phyloP scores from a whole-genome alignment of 352 stramenopile genomes.

The Pythium aristosporum region DNA sequence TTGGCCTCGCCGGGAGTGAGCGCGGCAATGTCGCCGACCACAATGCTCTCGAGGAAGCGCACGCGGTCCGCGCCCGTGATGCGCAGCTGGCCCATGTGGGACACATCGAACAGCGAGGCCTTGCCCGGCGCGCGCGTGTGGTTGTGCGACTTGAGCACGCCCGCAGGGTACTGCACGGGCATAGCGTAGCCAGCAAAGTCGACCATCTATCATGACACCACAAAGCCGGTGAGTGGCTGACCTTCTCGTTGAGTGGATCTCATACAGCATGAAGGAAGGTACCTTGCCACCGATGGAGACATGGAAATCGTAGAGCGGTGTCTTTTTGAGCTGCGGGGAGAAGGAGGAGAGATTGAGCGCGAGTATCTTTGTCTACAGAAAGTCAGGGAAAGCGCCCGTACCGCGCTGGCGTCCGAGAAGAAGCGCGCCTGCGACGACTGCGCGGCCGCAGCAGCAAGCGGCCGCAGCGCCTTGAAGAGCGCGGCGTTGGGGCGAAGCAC shows the following conservation, averaged over 20 bases:
- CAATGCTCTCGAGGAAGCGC: slow-evolving; percentile 94
- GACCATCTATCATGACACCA: slow-evolving; percentile 71
- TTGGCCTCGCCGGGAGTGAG: slow-evolving; percentile 87
- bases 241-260: too few species aligned
- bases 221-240: too few species aligned
- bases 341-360: not conserved
- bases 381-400: not conserved
- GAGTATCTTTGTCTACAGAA: not conserved
- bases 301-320: slow-evolving; percentile 76
- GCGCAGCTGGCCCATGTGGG: slow-evolving; percentile 97
- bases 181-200: slow-evolving; percentile 97
- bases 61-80: slow-evolving; percentile 93
- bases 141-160: slow-evolving; percentile 95
- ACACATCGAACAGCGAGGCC: slow-evolving; percentile 98
- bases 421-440: slow-evolving; percentile 19
- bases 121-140: slow-evolving; percentile 68
- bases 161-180: slow-evolving; percentile 95
- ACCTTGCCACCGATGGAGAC: slow-evolving; percentile 70
- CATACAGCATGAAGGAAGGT: too few species aligned
- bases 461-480: slow-evolving; percentile 19
- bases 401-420: slow-evolving; percentile 22
- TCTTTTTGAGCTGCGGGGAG: slow-evolving; percentile 64
- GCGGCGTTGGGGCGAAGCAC: slow-evolving; percentile 20
- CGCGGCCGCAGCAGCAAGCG: slow-evolving; percentile 19
- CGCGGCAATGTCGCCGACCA: slow-evolving; percentile 93